These are phyloP conservation scores for Tylopilus sp. DNA, from an alignment of 1,284 basidiomycete genomes.

Conservation along the genomic window DNA sequence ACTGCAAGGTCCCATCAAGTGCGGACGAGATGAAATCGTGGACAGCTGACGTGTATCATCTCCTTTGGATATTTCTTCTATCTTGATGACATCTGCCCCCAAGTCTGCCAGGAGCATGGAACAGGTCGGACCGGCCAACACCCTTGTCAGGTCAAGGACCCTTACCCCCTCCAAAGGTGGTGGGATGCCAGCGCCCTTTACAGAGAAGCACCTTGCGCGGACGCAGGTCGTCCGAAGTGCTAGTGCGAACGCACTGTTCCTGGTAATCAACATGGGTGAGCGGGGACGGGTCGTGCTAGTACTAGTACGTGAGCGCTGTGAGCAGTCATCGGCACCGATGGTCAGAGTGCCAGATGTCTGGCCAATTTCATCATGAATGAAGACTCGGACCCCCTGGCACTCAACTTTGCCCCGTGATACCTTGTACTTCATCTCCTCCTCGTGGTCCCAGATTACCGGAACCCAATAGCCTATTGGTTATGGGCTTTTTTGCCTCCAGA, in stretches of 20 bases:
- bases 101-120: conserved; percentile 88
- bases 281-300: no score
- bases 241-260: neutral
- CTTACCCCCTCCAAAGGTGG: conserved; percentile 77
- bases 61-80: conserved; percentile 75
- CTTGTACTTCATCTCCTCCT: neutral
- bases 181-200: conserved; percentile 45
- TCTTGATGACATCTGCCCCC: conserved; percentile 89
- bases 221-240: neutral
- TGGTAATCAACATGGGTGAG: conserved; percentile 12
- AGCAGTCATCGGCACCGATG: conserved; percentile 17
- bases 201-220: conserved; percentile 16
- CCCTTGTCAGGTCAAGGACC: conserved; percentile 82
- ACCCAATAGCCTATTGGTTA: conserved; percentile 19
- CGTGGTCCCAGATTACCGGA: neutral
- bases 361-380: conserved; percentile 8
- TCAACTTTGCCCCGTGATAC: conserved; percentile 14
- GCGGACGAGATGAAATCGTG: conserved; percentile 12
- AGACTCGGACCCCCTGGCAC: conserved; percentile 27
- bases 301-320: neutral
- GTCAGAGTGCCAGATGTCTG: conserved; percentile 29
- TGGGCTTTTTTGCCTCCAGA: conserved; percentile 57
- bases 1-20: conserved; percentile 3
- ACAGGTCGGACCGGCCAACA: conserved; percentile 84
- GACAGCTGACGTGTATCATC: conserved; percentile 79